Evolutionary conservation across 2,329 filamentous ascomycete species (phyloP), one percentile per base, ranked within the genome.

Genomic region (Diaporthe destruens): DNA sequence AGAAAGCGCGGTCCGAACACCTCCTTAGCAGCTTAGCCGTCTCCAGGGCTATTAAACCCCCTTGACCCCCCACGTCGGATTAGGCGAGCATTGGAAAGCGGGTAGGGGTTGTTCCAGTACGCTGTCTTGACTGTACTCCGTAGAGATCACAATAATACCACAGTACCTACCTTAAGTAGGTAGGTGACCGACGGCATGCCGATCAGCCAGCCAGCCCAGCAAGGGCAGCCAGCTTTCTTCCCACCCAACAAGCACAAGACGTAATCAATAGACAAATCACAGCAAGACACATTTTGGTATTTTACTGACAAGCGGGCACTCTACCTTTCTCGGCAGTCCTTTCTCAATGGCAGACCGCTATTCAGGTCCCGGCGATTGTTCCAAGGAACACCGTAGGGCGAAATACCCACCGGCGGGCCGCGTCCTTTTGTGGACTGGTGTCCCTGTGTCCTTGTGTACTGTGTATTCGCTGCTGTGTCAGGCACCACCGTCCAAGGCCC

Each of bases 131-230:
- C n/a, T n/a, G n/a, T n/a, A n/a, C n/a, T n/a, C n/a, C n/a, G n/a
- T 29, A 65, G 59, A 65, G 59, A 65, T 51, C 59, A 65, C 29
- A 65, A 65, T 65, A 51, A 51, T 6, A 51, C n/a, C n/a, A n/a
- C n/a, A n/a, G n/a, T n/a, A n/a, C n/a, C n/a, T n/a, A n/a, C n/a
- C n/a, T n/a, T n/a, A n/a, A n/a, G n/a, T n/a, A n/a, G n/a, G n/a
- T n/a, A n/a, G n/a, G n/a, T n/a, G n/a, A 49, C 44, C 61, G 44
- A 65, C 44, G 61, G 61, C 32, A 36, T 36, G 61, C 29, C 29
- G 61, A 51, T 65, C 59, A 23, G 18, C 20, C 32, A 56, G 34
- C 34, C 32, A 34, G 32, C 32, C 32, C 3, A 7, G 18, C 44
- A 8, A 11, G 6, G 53, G 18, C 16, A 20, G 54, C 18, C 29